Conservation (phyloP, 257 asterid genomes). For the Rubia yunnanensis region DNA sequence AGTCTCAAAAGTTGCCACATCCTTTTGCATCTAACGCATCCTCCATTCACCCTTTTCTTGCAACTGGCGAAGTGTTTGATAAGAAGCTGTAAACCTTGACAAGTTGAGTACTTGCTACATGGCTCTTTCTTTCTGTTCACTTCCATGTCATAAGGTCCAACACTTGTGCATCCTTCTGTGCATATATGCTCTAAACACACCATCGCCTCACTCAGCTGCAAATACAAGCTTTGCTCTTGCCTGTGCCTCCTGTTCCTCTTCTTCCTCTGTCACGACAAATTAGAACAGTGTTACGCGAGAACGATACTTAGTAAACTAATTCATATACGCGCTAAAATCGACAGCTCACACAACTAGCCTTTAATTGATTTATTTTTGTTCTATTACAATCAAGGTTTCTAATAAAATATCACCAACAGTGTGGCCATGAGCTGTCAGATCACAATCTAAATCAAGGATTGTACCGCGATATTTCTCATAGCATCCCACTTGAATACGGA, state of each 20-base stretch:
- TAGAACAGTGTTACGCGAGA: not conserved
- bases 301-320: not conserved
- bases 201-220: constrained; percentile 87
- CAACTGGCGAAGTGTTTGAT: constrained; percentile 73
- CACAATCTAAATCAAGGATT: not conserved
- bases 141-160: constrained; percentile 63
- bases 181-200: constrained; percentile 81
- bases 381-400: not conserved
- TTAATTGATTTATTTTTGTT: too few species aligned
- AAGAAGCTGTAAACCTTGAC: constrained; percentile 77
- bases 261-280: constrained; percentile 40
- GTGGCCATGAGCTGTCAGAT: not conserved
- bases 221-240: constrained; percentile 48
- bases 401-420: not conserved
- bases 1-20: constrained; percentile 89
- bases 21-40: constrained; percentile 60
- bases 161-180: constrained; percentile 75
- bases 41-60: constrained; percentile 64
- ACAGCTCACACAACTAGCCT: not conserved
- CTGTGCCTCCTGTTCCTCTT: constrained; percentile 51
- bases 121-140: constrained; percentile 46
- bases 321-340: not conserved
- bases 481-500: not conserved
- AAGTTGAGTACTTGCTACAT: constrained; percentile 66
- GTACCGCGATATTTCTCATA: not conserved